Evolutionary conservation across 1,284 basidiomycete species (phyloP).

Genomic region (Apiotrichum veenhuisii): DNA sequence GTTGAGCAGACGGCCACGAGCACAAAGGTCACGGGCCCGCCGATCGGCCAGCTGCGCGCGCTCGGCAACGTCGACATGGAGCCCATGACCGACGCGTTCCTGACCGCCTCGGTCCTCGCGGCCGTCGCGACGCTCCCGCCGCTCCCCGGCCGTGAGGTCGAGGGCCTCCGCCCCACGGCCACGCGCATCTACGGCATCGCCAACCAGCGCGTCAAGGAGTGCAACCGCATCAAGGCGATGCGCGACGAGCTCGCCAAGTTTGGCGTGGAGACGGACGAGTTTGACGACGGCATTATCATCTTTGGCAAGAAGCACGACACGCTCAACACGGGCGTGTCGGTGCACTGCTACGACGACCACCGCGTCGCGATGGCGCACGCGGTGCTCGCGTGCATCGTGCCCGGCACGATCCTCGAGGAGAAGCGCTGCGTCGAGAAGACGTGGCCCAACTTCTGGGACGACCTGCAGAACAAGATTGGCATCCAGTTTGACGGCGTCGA

Average conservation of each 20-base stretch:
- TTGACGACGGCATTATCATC: constrained; percentile 89
- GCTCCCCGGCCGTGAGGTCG: constrained; percentile 41
- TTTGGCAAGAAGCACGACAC: constrained; percentile 66
- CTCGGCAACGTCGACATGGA: constrained; percentile 95
- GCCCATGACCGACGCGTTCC: constrained; percentile 99
- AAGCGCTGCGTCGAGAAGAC: constrained; percentile 99
- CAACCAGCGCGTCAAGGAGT: constrained; percentile 98
- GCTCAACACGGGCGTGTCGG: constrained; percentile 65
- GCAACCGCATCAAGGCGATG: constrained; percentile 95
- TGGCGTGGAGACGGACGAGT: constrained; percentile 85
- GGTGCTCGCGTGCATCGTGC: constrained; percentile 72
- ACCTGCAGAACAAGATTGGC: constrained; percentile 91
- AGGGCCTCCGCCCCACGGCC: constrained; percentile 49
- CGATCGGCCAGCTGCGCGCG: constrained; percentile 71
- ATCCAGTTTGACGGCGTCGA: constrained; percentile 81
- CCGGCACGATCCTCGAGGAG: constrained; percentile 81
- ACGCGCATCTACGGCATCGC: constrained; percentile 93
- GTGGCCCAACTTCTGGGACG: constrained; percentile 99
- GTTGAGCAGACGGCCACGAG: constrained; percentile 82
- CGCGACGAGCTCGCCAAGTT: constrained; percentile 94
- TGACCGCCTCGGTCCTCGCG: constrained; percentile 87
- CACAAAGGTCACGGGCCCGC: constrained; percentile 91
- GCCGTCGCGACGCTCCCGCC: constrained; percentile 69
- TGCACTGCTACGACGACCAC: constrained; percentile 98
- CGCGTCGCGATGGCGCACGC: constrained; percentile 98